Conservation (phyloP, 768 basidiomycete genomes). For the Auricularia sp. region DNA sequence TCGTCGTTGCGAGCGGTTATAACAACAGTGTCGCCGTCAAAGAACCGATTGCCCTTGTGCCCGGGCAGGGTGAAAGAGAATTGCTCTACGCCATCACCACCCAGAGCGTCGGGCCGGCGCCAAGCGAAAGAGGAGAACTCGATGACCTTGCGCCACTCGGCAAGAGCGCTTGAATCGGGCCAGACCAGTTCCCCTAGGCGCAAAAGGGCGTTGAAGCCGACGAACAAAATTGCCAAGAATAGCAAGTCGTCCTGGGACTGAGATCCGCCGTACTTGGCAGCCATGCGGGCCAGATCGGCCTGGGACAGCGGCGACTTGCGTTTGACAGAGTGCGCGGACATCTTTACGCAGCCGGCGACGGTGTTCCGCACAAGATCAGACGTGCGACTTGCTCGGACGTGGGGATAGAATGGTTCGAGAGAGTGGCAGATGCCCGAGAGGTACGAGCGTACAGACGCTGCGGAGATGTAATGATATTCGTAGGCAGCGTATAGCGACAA, state of each 20-base stretch:
- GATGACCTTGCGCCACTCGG: slow-evolving; percentile 12
- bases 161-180: slow-evolving; percentile 10
- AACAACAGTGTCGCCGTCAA: neutral
- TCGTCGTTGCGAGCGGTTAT: neutral
- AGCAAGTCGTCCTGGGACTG: slow-evolving; percentile 1
- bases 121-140: slow-evolving; percentile 5
- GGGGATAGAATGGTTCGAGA: slow-evolving; percentile 24
- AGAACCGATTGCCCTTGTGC: slow-evolving; percentile 29
- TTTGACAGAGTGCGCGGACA: no score
- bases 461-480: slow-evolving; percentile 29
- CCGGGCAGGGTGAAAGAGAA: slow-evolving; percentile 21
- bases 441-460: slow-evolving; percentile 26
- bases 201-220: slow-evolving; percentile 4
- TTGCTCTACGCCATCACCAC: neutral
- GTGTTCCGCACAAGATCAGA: slow-evolving; percentile 21
- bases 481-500: slow-evolving; percentile 28
- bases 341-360: slow-evolving; percentile 23
- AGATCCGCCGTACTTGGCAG: neutral
- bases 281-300: slow-evolving; percentile 2
- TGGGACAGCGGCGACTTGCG: neutral
- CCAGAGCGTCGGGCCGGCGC: neutral
- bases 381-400: slow-evolving; percentile 13
- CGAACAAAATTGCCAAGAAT: neutral
- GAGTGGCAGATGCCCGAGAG: slow-evolving; percentile 29
- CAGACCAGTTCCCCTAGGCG: slow-evolving; percentile 3